Base-by-base conservation (phyloP, 2,329 filamentous ascomycete species). In the Grosmannia huntii region DNA sequence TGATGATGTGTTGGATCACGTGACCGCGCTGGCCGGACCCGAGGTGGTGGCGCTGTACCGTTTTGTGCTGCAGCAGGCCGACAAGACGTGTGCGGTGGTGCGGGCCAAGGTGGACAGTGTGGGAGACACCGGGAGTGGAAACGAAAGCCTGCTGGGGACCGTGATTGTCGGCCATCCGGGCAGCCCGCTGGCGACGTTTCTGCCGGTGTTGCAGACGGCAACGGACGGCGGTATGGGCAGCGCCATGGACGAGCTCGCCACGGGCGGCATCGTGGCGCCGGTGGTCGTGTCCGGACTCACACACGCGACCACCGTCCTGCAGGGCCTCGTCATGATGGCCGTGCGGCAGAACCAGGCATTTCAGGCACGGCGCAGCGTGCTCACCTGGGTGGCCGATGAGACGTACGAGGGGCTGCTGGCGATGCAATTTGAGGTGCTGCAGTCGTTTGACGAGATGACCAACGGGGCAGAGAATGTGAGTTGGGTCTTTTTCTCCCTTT, bases 391-490 rank as follows among this genome's bases (percentile, higher is more conserved):
- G 73, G 69, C 73, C 61, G 87, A 90, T 66, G 86, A 87, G 57
- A 82, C 83, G 53, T 82, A 83, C 62, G 89, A 94, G 68, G 83
- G 85, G 41, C 74, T 95, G 60, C 77, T 84, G 58, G 83, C 82
- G 0, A 89, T 95, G 86, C 89, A 89, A 1, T 95, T 95, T 67
- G 83, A 83, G 62, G 80, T 88, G 51, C 73, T 90, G 62, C 86
- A 92, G 71, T 85, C 80, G 48, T 95, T 90, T 69, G 89, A 95
- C 66, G 88, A 95, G 69, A 81, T 94, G 57, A 87, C 84, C 60
- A 81, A 78, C 62, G 82, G 86, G 23, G 72, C 74, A 3, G 79
- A 81, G 21, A 75, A 72, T 67, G 78, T 81, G 60, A 70, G 75
- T 72, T n/a, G n/a, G n/a, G n/a, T n/a, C n/a, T n/a, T n/a, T n/a